These are phyloP conservation scores for Saccharomyces pastorianus DNA, from an alignment of 1,139 yeast genomes.

Conservation along the genomic window DNA sequence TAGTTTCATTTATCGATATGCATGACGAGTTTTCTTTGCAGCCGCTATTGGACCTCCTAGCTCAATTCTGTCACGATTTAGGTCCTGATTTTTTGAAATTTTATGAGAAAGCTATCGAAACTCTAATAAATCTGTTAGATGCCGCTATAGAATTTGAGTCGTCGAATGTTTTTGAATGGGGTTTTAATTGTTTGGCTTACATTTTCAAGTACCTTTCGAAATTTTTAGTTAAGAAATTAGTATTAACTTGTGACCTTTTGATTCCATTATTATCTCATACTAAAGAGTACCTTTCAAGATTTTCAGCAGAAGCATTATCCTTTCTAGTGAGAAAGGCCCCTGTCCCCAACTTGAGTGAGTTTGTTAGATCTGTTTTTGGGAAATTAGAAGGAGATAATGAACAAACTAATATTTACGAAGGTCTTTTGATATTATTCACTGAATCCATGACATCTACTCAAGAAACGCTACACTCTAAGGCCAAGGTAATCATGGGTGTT, in stretches of 20 bases:
- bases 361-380: constrained; percentile 46
- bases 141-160: constrained; percentile 46
- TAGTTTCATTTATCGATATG: constrained; percentile 42
- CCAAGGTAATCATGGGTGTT: constrained; percentile 42
- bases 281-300: constrained; percentile 61
- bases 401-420: constrained; percentile 32
- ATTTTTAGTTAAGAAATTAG: constrained; percentile 50
- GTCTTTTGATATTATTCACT: constrained; percentile 55
- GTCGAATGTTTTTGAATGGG: constrained; percentile 58
- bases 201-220: constrained; percentile 78
- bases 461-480: constrained; percentile 67
- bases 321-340: constrained; percentile 69
- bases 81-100: constrained; percentile 83
- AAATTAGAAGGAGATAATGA: constrained; percentile 34
- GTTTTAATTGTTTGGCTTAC: constrained; percentile 79
- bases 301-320: constrained; percentile 86
- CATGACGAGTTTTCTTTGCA: constrained; percentile 70
- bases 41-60: constrained; percentile 69
- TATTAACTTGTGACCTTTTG: constrained; percentile 59
- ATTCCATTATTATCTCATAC: constrained; percentile 57
- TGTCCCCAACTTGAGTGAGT: constrained; percentile 39
- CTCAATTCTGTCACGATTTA: constrained; percentile 85
- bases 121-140: constrained; percentile 43
- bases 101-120: constrained; percentile 46
- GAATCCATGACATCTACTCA: constrained; percentile 72